Conservation (phyloP, 768 basidiomycete genomes). For the Russula sp. region DNA sequence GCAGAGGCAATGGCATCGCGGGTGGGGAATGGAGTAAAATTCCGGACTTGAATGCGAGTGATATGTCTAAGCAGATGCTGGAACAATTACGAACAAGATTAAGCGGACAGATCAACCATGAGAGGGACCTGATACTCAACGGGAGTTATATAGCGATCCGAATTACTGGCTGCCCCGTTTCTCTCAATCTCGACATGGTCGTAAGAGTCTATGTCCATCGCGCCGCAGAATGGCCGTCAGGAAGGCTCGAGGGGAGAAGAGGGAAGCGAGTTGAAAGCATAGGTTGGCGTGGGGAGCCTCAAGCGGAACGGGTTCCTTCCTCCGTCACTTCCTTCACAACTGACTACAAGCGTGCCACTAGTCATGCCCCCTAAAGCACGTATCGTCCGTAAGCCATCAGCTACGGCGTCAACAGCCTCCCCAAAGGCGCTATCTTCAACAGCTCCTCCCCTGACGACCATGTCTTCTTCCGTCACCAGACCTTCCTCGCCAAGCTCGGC, state of each 20-base stretch:
- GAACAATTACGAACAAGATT: neutral
- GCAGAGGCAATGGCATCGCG: conserved; percentile 77
- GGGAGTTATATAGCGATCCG: conserved; percentile 18
- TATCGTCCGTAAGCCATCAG: conserved; percentile 38
- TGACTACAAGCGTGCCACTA: conserved; percentile 12
- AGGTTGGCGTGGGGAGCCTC: neutral
- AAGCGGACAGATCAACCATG: neutral
- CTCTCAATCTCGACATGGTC: neutral
- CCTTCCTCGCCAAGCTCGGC: conserved; percentile 13
- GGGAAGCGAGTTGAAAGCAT: conserved; percentile 12
- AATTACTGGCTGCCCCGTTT: neutral
- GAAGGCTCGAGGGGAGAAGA: conserved; percentile 11
- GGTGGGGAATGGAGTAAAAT: conserved; percentile 80
- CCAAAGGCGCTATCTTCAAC: conserved; percentile 11
- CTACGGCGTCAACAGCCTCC: conserved; percentile 7
- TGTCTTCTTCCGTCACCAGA: conserved; percentile 32
- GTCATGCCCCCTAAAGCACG: conserved; percentile 49
- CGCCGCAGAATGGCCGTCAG: conserved; percentile 9
- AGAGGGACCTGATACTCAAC: conserved; percentile 20
- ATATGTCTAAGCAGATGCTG: conserved; percentile 75
- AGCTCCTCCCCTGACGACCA: conserved; percentile 32
- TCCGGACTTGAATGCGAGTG: conserved; percentile 68
- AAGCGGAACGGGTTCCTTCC: neutral
- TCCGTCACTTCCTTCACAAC: neutral
- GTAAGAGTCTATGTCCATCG: conserved; percentile 16